Evolutionary conservation across 202 grass and related monocot species (phyloP).

Genomic region (Zizania palustris): DNA sequence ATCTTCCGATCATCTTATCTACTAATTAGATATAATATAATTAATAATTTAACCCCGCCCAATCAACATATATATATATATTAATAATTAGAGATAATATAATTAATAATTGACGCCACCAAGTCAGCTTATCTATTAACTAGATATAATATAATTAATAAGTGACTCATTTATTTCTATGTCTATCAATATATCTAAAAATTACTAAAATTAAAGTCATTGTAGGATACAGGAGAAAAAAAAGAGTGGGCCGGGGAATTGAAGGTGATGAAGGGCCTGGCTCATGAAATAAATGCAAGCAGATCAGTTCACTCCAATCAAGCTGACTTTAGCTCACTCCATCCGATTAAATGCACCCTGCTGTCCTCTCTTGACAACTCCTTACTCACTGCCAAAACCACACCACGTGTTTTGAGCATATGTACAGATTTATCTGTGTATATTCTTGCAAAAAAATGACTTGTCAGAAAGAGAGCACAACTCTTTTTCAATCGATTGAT

Average conservation of each 20-base stretch:
- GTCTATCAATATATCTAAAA: no score
- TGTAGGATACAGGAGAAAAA: neutral
- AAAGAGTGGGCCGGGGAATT: neutral
- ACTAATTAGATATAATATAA: no score
- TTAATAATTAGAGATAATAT: no score
- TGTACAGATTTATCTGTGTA: neutral
- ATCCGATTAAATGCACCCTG: slow-evolving; percentile 58
- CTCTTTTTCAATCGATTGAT: neutral
- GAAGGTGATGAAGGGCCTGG: neutral
- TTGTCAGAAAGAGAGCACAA: neutral
- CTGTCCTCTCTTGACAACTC: slow-evolving; percentile 57
- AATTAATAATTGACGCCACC: no score
- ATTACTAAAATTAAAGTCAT: no score
- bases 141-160: no score
- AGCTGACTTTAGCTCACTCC: slow-evolving; percentile 59
- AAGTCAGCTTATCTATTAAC: no score
- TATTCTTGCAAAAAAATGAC: neutral
- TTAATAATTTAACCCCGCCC: no score
- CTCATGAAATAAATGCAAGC: slow-evolving; percentile 42
- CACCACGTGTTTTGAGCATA: slow-evolving; percentile 2
- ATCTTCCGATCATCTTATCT: no score
- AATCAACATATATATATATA: no score
- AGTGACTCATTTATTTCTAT: no score
- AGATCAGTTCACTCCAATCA: slow-evolving; percentile 53
- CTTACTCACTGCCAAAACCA: slow-evolving; percentile 1